Evolutionary conservation across 225 moss, liverwort and hornwort species (phyloP), one percentile per base, ranked within the genome.

Genomic region (Pseudisothecium myosuroides): DNA sequence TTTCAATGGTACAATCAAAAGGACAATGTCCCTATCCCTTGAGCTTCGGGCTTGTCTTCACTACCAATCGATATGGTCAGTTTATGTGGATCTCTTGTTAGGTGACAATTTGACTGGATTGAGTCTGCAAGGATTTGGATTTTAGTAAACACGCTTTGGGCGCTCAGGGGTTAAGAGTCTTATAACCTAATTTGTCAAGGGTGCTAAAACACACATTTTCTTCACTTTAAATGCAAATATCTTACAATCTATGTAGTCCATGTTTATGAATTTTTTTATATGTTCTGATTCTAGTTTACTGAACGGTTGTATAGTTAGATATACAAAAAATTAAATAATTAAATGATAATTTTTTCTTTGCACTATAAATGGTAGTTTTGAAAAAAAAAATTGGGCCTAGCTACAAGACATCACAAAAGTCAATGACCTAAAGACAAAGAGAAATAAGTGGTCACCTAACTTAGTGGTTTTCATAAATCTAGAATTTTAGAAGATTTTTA

Each of bases 341-440:
- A 36, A 65, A 65, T 4, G 13, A 7, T 23, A 7, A n/a, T 39
- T 39, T 69, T 12, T 0, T 1, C 8, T 69, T 12, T 68, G n/a
- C 22, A 68, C 4, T 23, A n/a, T 11, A n/a, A n/a, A 39, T 69
- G 39, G 23, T 12, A 24, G 10, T 69, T 69, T 69, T 23, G n/a
- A 39, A 6, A n/a, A n/a, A n/a, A n/a, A n/a, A n/a, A n/a, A n/a
- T n/a, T 37, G 37, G 0, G 41, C 5, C 4, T 7, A 39, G 1
- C 8, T 71, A 41, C 8, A 71, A 69, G 14, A n/a, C 39, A 23
- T 21, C 0, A 39, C 13, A 69, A 23, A 39, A n/a, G 5, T 37
- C 4, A 67, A 2, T 67, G n/a, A 68, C 2, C 7, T n/a, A 68
- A n/a, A 7, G 13, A 23, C n/a, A 68, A 68, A 69, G 14, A 41